Base-by-base conservation (phyloP, 805 yeast genomes). In the Ogataea angusta region DNA sequence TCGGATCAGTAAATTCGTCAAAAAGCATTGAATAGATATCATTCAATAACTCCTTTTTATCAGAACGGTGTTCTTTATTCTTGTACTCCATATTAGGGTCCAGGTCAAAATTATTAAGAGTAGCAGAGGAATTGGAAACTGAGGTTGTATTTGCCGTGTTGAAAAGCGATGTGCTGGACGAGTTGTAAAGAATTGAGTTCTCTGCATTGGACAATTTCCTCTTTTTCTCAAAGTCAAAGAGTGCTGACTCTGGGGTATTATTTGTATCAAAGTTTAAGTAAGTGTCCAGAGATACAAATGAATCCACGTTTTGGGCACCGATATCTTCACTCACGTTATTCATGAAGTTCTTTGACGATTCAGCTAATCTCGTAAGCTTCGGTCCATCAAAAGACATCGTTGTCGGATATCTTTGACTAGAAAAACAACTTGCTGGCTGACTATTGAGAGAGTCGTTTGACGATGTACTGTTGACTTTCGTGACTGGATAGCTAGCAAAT, bases 11-110 rank as follows among this genome's bases (percentile, higher is more conserved):
- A 47, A 60, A 62, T 30, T 69, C 75, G 46, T 69, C 73, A 50
- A 69, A 68, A n/a, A 72, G 67, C 51, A 70, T 49, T 1, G 73
- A 66, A 44, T 72, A 71, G 36, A 71, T 67, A 47, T 72, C 76
- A 30, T 62, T 62, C 44, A 69, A 52, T 16, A 66, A 56, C 30
- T 56, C 68, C 42, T 43, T 61, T 42, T 50, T 56, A 36, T 40
- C 51, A 9, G 35, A 13, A 22, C 17, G 33, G 3, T 12, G 12
- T 10, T 27, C 42, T 5, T 23, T 25, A 14, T 12, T 4, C 12
- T 21, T 28, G 15, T 16, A 24, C 16, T 21, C 16, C 6, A 13
- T 8, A 3, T 10, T 10, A 10, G 29, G 6, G 15, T 27, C 21
- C 21, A 19, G 24, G 12, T 32, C 18, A 5, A 9, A 9, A 10